Conservation (phyloP, 352 stramenopile species). For the Globisporangium middletonii region DNA sequence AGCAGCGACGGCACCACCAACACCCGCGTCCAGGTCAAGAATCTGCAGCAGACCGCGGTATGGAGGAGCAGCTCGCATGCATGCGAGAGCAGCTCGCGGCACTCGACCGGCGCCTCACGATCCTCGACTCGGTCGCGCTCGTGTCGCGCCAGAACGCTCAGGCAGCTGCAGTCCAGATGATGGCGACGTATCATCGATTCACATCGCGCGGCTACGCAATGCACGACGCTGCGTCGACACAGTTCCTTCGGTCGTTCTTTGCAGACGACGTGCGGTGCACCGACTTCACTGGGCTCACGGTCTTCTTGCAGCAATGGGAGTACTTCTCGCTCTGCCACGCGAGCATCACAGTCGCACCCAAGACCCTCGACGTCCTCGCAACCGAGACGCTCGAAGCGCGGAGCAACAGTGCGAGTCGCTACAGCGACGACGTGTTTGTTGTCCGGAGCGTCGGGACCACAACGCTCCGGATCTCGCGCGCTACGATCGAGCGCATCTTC, state of each 20-base stretch:
- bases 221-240: slow-evolving; percentile 1
- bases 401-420: slow-evolving; percentile 6
- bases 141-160: slow-evolving; percentile 23
- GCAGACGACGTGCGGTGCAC: slow-evolving; percentile 22
- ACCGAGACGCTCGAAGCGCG: slow-evolving; percentile 10
- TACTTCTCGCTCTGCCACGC: slow-evolving; percentile 27
- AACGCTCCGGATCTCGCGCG: slow-evolving; percentile 28
- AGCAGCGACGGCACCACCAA: slow-evolving; percentile 6
- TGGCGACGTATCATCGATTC: slow-evolving; percentile 30
- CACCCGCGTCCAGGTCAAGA: not conserved
- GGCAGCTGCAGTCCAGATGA: slow-evolving; percentile 18
- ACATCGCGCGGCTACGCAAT: slow-evolving; percentile 18
- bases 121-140: slow-evolving; percentile 21
- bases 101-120: slow-evolving; percentile 16
- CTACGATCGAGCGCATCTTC: slow-evolving; percentile 41
- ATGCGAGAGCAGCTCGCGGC: slow-evolving; percentile 12
- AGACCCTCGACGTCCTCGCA: slow-evolving; percentile 15
- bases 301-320: slow-evolving; percentile 44
- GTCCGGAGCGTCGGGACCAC: slow-evolving; percentile 28
- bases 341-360: slow-evolving; percentile 16
- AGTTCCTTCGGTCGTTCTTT: slow-evolving; percentile 23
- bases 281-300: slow-evolving; percentile 24
- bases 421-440: slow-evolving; percentile 21
- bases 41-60: not conserved
- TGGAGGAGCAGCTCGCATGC: slow-evolving; percentile 9